Evolutionary conservation across 2,329 filamentous ascomycete genomes (phyloP).

Genomic region (Onygenales sp.): DNA sequence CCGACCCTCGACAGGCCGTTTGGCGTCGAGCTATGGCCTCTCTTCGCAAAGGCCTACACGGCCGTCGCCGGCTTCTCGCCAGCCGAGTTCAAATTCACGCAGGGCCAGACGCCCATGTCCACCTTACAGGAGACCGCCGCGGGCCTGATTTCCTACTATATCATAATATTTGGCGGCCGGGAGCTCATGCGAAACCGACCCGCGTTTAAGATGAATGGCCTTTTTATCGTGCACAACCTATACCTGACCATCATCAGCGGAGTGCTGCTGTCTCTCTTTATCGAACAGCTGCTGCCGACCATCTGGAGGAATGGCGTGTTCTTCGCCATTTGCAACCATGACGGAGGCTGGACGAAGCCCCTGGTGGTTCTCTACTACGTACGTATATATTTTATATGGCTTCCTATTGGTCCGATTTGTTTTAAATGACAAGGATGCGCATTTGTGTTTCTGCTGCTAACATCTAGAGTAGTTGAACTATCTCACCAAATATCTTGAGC

Average conservation of each 20-base stretch:
- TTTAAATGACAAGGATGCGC: background rate
- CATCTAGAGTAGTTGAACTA: slow-evolving; percentile 63
- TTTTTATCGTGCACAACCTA: slow-evolving; percentile 90
- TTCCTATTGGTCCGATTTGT: background rate
- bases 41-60: slow-evolving; percentile 75
- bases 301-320: slow-evolving; percentile 69
- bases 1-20: slow-evolving; percentile 80
- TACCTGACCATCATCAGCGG: slow-evolving; percentile 73
- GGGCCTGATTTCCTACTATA: slow-evolving; percentile 74
- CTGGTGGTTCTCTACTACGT: slow-evolving; percentile 89
- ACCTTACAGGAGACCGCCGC: slow-evolving; percentile 68
- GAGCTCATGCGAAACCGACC: slow-evolving; percentile 76
- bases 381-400: slow-evolving; percentile 29
- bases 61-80: slow-evolving; percentile 63
- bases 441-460: slow-evolving; percentile 27
- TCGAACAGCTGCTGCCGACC: slow-evolving; percentile 79
- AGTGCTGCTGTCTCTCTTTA: slow-evolving; percentile 64
- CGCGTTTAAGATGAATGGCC: slow-evolving; percentile 68
- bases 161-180: slow-evolving; percentile 77
- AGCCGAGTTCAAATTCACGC: slow-evolving; percentile 69
- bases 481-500: slow-evolving; percentile 86
- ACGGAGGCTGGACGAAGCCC: slow-evolving; percentile 80
- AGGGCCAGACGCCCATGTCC: slow-evolving; percentile 72
- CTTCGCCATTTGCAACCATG: slow-evolving; percentile 60
- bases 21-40: slow-evolving; percentile 73